These are phyloP conservation scores for Parafenestella ontariensis DNA, from an alignment of 2,329 filamentous ascomycete genomes.

Conservation along the genomic window DNA sequence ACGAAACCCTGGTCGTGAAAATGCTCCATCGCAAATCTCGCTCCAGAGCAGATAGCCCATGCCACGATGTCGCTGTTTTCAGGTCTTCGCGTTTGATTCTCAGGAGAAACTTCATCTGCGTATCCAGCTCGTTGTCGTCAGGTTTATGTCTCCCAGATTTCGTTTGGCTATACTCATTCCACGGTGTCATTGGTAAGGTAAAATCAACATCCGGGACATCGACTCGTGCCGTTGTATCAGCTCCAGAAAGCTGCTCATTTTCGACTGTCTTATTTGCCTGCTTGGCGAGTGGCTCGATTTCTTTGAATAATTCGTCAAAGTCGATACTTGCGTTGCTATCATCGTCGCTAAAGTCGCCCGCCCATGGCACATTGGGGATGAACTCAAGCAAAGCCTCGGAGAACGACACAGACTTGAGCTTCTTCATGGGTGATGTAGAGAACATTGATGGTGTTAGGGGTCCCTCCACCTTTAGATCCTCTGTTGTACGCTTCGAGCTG, in stretches of 20 bases:
- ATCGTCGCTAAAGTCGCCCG: constrained; percentile 24
- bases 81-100: constrained; percentile 45
- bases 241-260: constrained; percentile 56
- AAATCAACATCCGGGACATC: constrained; percentile 58
- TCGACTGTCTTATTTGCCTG: constrained; percentile 45
- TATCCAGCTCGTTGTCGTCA: constrained; percentile 34
- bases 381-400: constrained; percentile 45
- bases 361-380: constrained; percentile 40
- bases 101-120: constrained; percentile 41
- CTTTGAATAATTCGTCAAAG: constrained; percentile 43
- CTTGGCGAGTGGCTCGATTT: constrained; percentile 47
- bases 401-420: constrained; percentile 51
- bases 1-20: constrained; percentile 52
- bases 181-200: constrained; percentile 53
- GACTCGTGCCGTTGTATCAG: constrained; percentile 58
- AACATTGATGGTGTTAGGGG: constrained; percentile 54
- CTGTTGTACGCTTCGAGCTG: constrained; percentile 39
- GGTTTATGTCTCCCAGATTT: constrained; percentile 4
- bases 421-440: constrained; percentile 48
- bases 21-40: constrained; percentile 56
- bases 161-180: constrained; percentile 49
- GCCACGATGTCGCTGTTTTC: constrained; percentile 49
- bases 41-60: constrained; percentile 49
- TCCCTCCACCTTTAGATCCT: constrained; percentile 54
- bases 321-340: constrained; percentile 10